Evolutionary conservation across 2,329 filamentous ascomycete species (phyloP), one percentile per base, ranked within the genome.

Genomic region (Cladophialophora carrionii): DNA sequence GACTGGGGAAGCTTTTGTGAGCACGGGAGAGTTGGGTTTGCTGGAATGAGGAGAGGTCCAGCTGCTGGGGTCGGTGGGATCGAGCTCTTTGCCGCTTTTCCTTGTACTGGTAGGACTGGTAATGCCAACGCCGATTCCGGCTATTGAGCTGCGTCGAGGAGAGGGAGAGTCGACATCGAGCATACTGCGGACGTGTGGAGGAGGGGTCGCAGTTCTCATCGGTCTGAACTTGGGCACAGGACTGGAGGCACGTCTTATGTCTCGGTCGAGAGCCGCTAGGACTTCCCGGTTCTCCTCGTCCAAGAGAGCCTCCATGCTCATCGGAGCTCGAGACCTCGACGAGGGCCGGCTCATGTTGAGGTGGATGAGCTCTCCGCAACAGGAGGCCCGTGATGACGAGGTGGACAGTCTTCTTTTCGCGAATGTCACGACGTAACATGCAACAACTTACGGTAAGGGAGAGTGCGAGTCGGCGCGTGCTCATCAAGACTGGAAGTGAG

Each of bases 211-310:
- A 85, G 51, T 81, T 78, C 49, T 83, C 82, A 70, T 83, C 79
- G 51, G 66, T 77, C 52, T 71, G 76, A 68, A 73, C 67, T 63
- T 77, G 49, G 65, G 37, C 63, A 65, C 26, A 64, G 73, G 70
- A 65, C 69, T 64, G 57, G 69, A 51, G 20, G 69, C 65, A 37
- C 67, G 68, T 62, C 67, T 74, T 22, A 51, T 51, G 20, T 60
- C 34, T 52, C 83, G 83, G 75, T 90, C 87, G 49, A 92, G 81
- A 67, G 91, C 80, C 55, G 87, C 87, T 70, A 92, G 81, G 46
- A 92, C 87, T 78, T 91, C 89, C 68, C 83, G 82, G 67, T 89
- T 85, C 81, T 94, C 90, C 80, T 92, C 88, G 74, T 92, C 90
- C 68, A 92, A 82, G 70, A 88, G 86, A 56, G 88, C 85, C 78